Evolutionary conservation across 352 stramenopile species (phyloP), one percentile per base, ranked within the genome.

Genomic region (Globisporangium spiculum): DNA sequence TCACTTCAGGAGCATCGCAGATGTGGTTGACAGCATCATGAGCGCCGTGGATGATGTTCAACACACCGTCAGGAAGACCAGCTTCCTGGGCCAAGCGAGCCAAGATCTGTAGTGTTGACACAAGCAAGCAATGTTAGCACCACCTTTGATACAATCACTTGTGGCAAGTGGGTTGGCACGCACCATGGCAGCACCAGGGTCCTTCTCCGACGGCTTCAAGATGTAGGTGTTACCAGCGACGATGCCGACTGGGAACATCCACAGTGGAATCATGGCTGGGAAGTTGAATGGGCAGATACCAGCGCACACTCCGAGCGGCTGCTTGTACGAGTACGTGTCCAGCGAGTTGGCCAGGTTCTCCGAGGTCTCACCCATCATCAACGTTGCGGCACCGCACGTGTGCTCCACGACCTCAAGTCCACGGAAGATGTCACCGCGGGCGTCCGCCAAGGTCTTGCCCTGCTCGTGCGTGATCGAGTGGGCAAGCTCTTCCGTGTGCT

Each of bases 251-350:
- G 91, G 90, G 76, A 97, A 89, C 92, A 94, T 94, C 91, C 90
- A 97, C 0, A 99, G 73, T 18, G 97, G 96, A 71, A 99, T 99
- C 97, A 99, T 99, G 54, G 94, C 95, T 10, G 96, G 96, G 82
- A 98, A 98, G 74, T 98, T 98, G 76, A 98, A 98, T 10, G 94
- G 94, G 62, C 89, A 97, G 73, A 98, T 97, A 76, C 93, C 92
- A 26, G 91, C 94, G 64, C 90, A 97, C 6, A 98, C 93, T 41
- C 97, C 97, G 7, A 99, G 80, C 26, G 97, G 96, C 78, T 98
- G 88, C 71, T 98, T 93, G 81, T 98, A 99, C 61, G 89, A 98
- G 78, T 99, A 97, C 59, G 91, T 98, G 81, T 99, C 97, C 12
- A 99, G 75, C 63, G 91, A 97, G 57, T 72, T 85, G 30, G 93